phyloP scores from a whole-genome alignment of 805 yeast species.

The Saturnispora saitoi region DNA sequence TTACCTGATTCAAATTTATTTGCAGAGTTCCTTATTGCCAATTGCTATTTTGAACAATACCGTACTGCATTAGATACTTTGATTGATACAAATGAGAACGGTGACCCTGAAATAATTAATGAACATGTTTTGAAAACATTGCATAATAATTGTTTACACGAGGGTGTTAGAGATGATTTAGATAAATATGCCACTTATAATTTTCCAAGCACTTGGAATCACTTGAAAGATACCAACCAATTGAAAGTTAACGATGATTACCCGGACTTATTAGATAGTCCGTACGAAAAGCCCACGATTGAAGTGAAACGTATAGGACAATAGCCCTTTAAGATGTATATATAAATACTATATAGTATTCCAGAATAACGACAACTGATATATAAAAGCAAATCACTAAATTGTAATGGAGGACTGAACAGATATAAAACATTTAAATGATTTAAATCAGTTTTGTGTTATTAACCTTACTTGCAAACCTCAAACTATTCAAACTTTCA shows the following conservation, averaged over 20 bases:
- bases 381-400: neutral
- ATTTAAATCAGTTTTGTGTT: constrained; percentile 30
- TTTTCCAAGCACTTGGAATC: constrained; percentile 32
- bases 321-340: neutral
- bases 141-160: constrained; percentile 38
- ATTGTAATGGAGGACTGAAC: neutral
- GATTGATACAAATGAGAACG: constrained; percentile 39
- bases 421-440: too few relatives aligned
- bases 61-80: constrained; percentile 48
- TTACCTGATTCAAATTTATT: constrained; percentile 44
- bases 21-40: constrained; percentile 57
- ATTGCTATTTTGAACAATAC: constrained; percentile 56
- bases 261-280: constrained; percentile 25
- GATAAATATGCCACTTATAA: constrained; percentile 32
- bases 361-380: neutral
- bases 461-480: constrained; percentile 84
- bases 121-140: constrained; percentile 38
- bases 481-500: constrained; percentile 76
- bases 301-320: constrained; percentile 10
- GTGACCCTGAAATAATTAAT: constrained; percentile 32
- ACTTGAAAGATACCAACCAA: constrained; percentile 25
- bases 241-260: constrained; percentile 27
- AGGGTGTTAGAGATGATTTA: constrained; percentile 28
- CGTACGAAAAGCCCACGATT: constrained; percentile 16
- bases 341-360: neutral